Base-by-base conservation (phyloP, 257 asterid genomes). In the Verbena officinalis region DNA sequence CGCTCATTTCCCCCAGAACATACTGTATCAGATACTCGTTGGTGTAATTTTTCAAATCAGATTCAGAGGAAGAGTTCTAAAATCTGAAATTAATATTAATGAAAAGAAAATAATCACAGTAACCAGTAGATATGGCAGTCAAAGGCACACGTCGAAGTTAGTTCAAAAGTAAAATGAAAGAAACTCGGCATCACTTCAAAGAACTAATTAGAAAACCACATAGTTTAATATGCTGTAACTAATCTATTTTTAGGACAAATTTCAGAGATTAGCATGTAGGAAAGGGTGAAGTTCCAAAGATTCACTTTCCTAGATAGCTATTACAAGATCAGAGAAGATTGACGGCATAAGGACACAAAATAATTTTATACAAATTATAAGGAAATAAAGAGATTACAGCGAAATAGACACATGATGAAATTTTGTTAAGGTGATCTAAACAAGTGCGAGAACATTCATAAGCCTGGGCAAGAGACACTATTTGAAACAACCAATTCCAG, bases 401-500 rank as follows among this genome's bases (percentile, higher is more conserved):
- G n/a, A n/a, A n/a, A n/a, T n/a, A 55, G 31, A 67, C 14, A 8
- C 44, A 31, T 23, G 19, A 15, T 33, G 16, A 14, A 17, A 5
- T 1, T 58, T 38, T 14, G 14, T 12, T 50, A n/a, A 10, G 9
- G 44, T 38, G 27, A 50, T 38, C 0, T 13, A 20, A 19, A 11
- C 11, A 40, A 42, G 17, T 14, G 7, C 42, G 30, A 64, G 11
- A 19, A 30, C 34, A 19, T 38, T 22, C 63, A 13, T 4, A 43
- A 11, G 23, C 22, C 31, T 48, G 44, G 16, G n/a, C 9, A n/a
- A n/a, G n/a, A n/a, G n/a, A n/a, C n/a, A n/a, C n/a, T n/a, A n/a
- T n/a, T n/a, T n/a, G n/a, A 68, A 48, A 19, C 67, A 68, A 68
- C 59, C 64, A 36, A 68, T 22, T 40, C 11, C 14, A 58, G 66